phyloP scores from a whole-genome alignment of 2,329 filamentous ascomycete genomes.

The Metarhizium humberi region DNA sequence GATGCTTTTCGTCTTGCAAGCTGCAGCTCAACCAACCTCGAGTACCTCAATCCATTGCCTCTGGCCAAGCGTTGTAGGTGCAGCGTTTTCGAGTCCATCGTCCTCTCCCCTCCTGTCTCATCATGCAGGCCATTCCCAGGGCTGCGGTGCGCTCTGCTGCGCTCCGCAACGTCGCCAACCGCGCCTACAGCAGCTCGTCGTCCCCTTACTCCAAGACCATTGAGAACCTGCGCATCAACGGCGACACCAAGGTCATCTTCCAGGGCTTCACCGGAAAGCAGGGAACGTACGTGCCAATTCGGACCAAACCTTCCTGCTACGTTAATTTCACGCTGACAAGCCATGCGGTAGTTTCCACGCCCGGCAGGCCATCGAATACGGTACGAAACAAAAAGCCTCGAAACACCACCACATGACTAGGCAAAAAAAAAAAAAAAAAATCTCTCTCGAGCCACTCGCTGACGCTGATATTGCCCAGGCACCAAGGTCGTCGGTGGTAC shows the following conservation, averaged over 20 bases:
- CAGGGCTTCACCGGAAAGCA: conserved; percentile 98
- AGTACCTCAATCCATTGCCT: conserved; percentile 12
- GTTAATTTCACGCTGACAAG: conserved; percentile 7
- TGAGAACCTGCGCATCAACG: conserved; percentile 85
- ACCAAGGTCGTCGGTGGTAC: conserved; percentile 97
- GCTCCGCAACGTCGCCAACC: conserved; percentile 55
- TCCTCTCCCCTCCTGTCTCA: conserved; percentile 21
- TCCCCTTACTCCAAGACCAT: conserved; percentile 64
- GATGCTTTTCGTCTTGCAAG: conserved; percentile 10
- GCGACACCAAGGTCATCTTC: conserved; percentile 88
- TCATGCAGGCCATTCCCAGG: conserved; percentile 81
- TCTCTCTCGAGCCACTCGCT: conserved; percentile 11
- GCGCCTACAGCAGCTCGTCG: conserved; percentile 52
- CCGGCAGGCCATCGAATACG: conserved; percentile 95
- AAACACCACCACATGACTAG: background rate
- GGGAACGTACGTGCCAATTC: conserved; percentile 62
- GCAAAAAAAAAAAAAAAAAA: background rate
- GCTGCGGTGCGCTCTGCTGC: conserved; percentile 56
- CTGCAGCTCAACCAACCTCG: conserved; percentile 9
- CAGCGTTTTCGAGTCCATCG: conserved; percentile 5
- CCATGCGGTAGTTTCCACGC: conserved; percentile 72
- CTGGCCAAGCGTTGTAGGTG: conserved; percentile 11
- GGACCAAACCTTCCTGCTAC: background rate
- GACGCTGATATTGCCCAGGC: conserved; percentile 40
- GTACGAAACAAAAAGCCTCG: conserved; percentile 40